Base-by-base conservation (phyloP, 2,329 filamentous ascomycete genomes). In the Diaporthe australafricana region DNA sequence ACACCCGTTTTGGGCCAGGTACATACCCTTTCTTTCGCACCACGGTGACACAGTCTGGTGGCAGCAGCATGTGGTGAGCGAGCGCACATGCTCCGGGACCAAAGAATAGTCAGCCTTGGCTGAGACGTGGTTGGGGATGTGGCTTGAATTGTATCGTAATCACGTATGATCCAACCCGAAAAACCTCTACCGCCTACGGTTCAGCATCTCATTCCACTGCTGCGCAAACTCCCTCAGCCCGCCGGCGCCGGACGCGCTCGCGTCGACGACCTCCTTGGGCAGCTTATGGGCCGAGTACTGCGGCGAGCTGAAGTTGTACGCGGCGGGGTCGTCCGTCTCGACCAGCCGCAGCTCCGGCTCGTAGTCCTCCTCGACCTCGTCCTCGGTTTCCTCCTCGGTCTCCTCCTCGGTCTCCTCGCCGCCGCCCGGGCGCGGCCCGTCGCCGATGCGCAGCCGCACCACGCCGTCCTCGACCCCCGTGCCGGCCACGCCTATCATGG, bases 221-320 rank as follows among this genome's bases (percentile, higher is more conserved):
- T 88, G 87, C 73, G 93, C 90, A 83, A 96, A 95, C 82, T 97
- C 95, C 73, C 92, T 88, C 84, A 98, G 87, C 0, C 92, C 93
- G 3, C 93, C 93, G 70, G 93, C 90, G 4, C 93, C 93, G 1
- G 88, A 88, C 75, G 88, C 77, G 75, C 90, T 89, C 25, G 91
- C 91, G 76, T 92, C 90, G 3, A 98, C 95, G 2, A 98, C 94
- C 77, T 99, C 96, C 80, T 92, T 95, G 0, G 96, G 96, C 76
- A 99, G 84, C 83, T 98, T 99, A 80, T 98, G 96, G 3, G 96
- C 96, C 74, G 95, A 98, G 81, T 97, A 98, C 78, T 96, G 93
- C 1, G 94, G 90, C 5, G 93, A 93, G 75, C 89, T 91, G 79
- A 98, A 97, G 76, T 93, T 93, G 79, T 94, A 96, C 1, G 95